Base-by-base conservation (phyloP, 2,329 filamentous ascomycete genomes). In the Bisporella sp. region DNA sequence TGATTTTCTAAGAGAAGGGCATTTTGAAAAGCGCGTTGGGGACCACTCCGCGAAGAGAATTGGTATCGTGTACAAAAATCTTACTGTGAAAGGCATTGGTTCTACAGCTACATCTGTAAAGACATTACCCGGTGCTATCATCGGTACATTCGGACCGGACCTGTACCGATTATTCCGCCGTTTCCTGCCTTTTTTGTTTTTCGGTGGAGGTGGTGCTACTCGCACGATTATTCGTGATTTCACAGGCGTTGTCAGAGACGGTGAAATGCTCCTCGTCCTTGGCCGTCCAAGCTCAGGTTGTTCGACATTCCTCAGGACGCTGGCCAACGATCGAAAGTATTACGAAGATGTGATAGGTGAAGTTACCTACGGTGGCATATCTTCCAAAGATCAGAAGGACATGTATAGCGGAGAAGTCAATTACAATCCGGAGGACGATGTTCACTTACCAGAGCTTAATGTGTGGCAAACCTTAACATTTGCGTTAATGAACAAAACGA, bases 141-240 rank as follows among this genome's bases (percentile, higher is more conserved):
- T 89, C 4, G 86, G 86, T 28, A 90, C 87, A 0, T 92, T 93
- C 64, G 88, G 88, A 0, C 87, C 87, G 0, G 88, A 92, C 65
- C 69, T 92, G 1, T 92, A 88, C 64, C 76, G 72, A 28, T 69
- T 88, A 5, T 59, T 90, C 11, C 51, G 58, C 4, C 53, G 59
- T 31, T 61, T 63, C 32, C 58, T 66, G 13, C 58, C 61, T 5
- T 42, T 49, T 4, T 50, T 64, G 21, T 21, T 3, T 21, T 21
- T 21, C 21, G 21, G 21, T 21, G 3, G 21, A 21, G 21, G 21
- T 21, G 21, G 21, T 21, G 21, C 21, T 21, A 21, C 21, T 21
- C 21, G 21, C 21, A 21, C 11, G 89, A 35, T 21, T 21, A 21
- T 88, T 51, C 72, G 84, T 58, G 81, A 84, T 56, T 88, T 87